Conservation (phyloP, 1,284 basidiomycete genomes). For the Papiliotrema flavescens region DNA sequence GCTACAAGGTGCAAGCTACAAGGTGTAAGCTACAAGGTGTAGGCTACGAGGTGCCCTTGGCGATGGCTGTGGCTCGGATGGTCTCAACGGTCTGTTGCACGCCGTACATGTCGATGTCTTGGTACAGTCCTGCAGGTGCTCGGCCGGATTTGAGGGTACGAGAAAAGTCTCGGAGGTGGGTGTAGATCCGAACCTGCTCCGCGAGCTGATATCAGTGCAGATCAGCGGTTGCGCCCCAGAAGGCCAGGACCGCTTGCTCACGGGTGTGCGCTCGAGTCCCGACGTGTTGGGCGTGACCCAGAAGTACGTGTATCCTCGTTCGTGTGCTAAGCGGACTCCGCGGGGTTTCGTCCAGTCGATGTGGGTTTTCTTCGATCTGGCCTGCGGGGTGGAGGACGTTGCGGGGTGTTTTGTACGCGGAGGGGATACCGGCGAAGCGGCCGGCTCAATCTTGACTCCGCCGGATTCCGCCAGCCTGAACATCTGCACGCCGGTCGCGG, state of each 20-base stretch:
- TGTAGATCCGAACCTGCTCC: slow-evolving; percentile 32
- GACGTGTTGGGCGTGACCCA: slow-evolving; percentile 49
- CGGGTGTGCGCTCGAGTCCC: slow-evolving; percentile 44
- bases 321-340: slow-evolving; percentile 20
- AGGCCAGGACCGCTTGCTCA: slow-evolving; percentile 12
- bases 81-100: slow-evolving; percentile 21
- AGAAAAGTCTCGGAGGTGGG: slow-evolving; percentile 14
- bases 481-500: too few species aligned
- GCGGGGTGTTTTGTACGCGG: background rate
- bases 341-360: slow-evolving; percentile 36
- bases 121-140: slow-evolving; percentile 6
- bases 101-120: slow-evolving; percentile 20
- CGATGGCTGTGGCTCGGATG: slow-evolving; percentile 9
- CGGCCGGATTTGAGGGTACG: slow-evolving; percentile 10
- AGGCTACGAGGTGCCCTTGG: slow-evolving; percentile 5
- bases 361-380: background rate
- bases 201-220: slow-evolving; percentile 16
- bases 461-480: too few species aligned
- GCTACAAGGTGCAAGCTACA: too few species aligned
- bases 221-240: too few species aligned
- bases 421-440: too few species aligned
- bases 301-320: slow-evolving; percentile 36
- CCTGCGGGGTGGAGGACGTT: background rate
- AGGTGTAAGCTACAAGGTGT: too few species aligned
- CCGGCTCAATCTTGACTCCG: too few species aligned